Evolutionary conservation across 441 rosid species (phyloP).

Genomic region (Francoa sonchifolia): DNA sequence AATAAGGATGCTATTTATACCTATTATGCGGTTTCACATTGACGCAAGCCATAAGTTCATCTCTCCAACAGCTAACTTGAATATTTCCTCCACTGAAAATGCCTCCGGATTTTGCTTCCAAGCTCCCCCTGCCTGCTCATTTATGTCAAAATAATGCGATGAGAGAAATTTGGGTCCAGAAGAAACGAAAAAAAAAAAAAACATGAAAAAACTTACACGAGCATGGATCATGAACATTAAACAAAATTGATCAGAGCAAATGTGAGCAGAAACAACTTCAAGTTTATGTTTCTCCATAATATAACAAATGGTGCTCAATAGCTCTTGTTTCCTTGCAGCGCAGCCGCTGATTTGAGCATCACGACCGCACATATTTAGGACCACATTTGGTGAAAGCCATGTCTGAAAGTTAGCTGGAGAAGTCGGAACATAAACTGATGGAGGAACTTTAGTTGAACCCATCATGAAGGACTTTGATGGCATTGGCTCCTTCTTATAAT

Average conservation of each 20-base stretch:
- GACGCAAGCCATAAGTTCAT: conserved; percentile 13
- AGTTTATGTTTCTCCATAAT: conserved; percentile 56
- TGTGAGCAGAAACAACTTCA: conserved; percentile 46
- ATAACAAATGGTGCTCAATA: conserved; percentile 40
- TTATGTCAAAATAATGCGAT: too few relatives aligned
- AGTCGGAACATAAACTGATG: conserved; percentile 11
- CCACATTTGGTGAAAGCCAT: conserved; percentile 61
- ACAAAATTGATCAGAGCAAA: conserved; percentile 29
- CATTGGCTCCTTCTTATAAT: conserved; percentile 11
- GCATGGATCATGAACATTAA: conserved; percentile 61
- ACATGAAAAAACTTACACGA: conserved; percentile 27
- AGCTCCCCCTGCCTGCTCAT: conserved; percentile 25
- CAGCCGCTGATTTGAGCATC: conserved; percentile 55
- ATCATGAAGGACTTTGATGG: too few relatives aligned
- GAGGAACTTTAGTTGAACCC: neutral
- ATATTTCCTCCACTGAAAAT: conserved; percentile 32
- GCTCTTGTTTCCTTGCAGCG: conserved; percentile 31
- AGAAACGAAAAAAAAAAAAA: neutral
- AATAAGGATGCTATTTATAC: too few relatives aligned
- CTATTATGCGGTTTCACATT: too few relatives aligned
- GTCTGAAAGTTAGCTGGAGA: conserved; percentile 36
- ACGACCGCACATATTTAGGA: conserved; percentile 48
- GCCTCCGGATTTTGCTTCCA: conserved; percentile 27
- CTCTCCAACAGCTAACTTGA: conserved; percentile 56
- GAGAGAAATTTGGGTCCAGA: neutral